Evolutionary conservation across 179 eudicot species (phyloP).

Genomic region (Sideroxylon spinosum): DNA sequence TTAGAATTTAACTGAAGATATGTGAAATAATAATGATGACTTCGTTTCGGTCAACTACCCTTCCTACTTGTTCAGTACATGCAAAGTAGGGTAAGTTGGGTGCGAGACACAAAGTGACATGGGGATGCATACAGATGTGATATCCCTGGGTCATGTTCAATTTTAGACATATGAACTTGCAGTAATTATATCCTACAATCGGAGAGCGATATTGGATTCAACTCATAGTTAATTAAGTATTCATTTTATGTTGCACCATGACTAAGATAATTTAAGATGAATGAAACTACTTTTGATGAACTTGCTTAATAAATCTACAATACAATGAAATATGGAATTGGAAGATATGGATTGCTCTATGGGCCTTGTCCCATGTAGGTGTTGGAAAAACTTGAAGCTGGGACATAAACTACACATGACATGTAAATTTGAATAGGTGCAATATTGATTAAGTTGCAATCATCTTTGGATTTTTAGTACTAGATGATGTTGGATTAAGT

Average conservation of each 20-base stretch:
- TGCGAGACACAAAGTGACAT: neutral
- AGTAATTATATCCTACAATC: neutral
- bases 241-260: neutral
- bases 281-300: no score
- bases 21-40: neutral
- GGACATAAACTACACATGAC: neutral
- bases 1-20: neutral
- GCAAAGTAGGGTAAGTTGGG: neutral
- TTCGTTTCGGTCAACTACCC: neutral
- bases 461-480: neutral
- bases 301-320: neutral
- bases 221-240: neutral
- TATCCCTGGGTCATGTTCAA: no score
- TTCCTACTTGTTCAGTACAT: neutral
- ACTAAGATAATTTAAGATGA: neutral
- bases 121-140: neutral
- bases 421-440: neutral
- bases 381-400: neutral
- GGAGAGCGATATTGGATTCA: no score
- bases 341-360: neutral
- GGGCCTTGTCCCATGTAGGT: neutral
- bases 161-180: neutral
- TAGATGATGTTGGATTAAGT: neutral
- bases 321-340: neutral
- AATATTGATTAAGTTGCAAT: neutral